Base-by-base conservation (phyloP, 2,329 filamentous ascomycete species). In the Claviceps monticola region DNA sequence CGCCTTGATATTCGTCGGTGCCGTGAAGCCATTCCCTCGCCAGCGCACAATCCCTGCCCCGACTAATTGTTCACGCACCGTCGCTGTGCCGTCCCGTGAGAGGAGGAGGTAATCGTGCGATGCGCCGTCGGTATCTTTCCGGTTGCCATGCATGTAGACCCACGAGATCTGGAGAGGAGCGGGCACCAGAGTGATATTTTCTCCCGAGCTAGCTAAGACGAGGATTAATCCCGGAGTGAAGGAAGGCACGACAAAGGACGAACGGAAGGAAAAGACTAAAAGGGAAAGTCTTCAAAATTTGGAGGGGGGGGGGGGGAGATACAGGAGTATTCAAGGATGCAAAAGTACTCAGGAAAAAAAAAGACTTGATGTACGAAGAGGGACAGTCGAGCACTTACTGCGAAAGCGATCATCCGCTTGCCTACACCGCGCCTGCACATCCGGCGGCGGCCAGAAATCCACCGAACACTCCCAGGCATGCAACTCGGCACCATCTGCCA, bases 381-480 rank as follows among this genome's bases (percentile, higher is more conserved):
- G 29, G 1, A 34, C 0, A 34, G 9, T 11, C 29, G 2, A 21
- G 13, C 14, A 53, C 51, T 13, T 53, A 59, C 59, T 55, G 19
- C 50, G 34, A 29, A 58, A 56, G 5, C 48, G 50, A 1, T 49
- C 50, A 9, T 53, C 55, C 13, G 51, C 34, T 49, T 52, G 46
- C 5, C 51, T 44, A 43, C 59, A 61, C 29, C 50, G 51, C 4
- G 53, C 29, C 8, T 56, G 53, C 9, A 50, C 43, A 17, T 48
- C 51, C 1, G 52, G 49, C 17, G 55, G 55, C 14, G 52, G 48
- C 46, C 51, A 57, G 29, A 51, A 51, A 47, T 56, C 55, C 2
- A 57, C 14, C 1, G 53, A 49, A 47, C 59, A 61, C 23, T 59
- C 54, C 56, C 56, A 60, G 0, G 57, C 51, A 11, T 49, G 34